Evolutionary conservation across 257 asterid species (phyloP).

Genomic region (Leonotis leonurus): DNA sequence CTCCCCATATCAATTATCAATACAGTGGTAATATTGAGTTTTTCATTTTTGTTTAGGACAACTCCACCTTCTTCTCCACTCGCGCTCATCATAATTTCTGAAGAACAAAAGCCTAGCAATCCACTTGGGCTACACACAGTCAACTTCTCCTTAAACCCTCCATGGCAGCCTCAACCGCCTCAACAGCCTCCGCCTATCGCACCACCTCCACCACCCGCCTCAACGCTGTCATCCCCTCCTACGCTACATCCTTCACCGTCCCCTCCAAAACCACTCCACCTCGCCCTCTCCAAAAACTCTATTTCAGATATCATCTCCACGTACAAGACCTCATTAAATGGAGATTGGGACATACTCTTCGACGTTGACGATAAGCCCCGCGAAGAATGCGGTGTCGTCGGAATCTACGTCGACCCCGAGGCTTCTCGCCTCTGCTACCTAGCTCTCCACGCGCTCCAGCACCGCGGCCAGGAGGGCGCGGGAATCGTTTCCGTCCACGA

Average conservation of each 20-base stretch:
- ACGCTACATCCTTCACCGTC: conserved; percentile 1
- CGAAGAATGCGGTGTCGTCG: conserved; percentile 93
- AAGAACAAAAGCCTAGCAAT: conserved; percentile 29
- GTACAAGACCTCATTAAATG: conserved; percentile 23
- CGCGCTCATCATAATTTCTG: neutral
- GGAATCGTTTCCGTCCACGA: conserved; percentile 82
- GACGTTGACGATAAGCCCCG: conserved; percentile 59
- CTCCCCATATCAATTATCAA: no score
- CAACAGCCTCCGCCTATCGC: conserved; percentile 19
- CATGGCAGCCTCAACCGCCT: conserved; percentile 28
- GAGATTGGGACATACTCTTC: neutral
- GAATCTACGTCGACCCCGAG: conserved; percentile 85
- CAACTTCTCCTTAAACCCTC: neutral
- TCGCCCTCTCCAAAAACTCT: conserved; percentile 42
- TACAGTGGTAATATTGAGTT: no score
- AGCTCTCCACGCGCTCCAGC: conserved; percentile 91
- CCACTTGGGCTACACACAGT: neutral
- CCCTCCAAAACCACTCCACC: conserved; percentile 17
- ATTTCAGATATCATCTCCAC: conserved; percentile 32
- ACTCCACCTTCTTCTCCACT: neutral
- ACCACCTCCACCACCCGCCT: conserved; percentile 17
- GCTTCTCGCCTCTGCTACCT: conserved; percentile 79
- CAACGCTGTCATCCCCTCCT: neutral
- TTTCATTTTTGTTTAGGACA: no score
- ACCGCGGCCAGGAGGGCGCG: conserved; percentile 96